A percentile compares a stretch with the other conserved stretches of the same genome.
These are phyloP conservation scores for Amauroascus verrucosus DNA, from an alignment of 2,329 filamentous ascomycete genomes.

Conservation along the genomic window DNA sequence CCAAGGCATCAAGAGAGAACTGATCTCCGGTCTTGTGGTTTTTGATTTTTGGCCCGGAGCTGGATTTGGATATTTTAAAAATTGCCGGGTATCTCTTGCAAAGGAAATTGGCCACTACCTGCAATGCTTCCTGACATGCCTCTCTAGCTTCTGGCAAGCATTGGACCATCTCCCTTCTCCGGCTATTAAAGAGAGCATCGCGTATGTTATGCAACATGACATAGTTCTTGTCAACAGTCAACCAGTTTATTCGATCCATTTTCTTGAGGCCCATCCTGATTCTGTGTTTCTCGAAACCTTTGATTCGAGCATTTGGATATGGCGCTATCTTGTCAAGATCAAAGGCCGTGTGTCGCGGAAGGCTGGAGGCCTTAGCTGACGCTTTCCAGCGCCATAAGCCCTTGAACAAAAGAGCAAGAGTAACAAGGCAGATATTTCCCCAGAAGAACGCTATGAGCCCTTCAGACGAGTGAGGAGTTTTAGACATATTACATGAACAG, in stretches of 20 bases:
- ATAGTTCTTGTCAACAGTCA: conserved; percentile 41
- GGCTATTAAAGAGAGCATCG: conserved; percentile 30
- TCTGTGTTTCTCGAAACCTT: conserved; percentile 31
- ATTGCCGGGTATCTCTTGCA: conserved; percentile 35
- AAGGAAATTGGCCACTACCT: conserved; percentile 39
- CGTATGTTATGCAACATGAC: conserved; percentile 37
- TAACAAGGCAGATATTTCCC: background rate
- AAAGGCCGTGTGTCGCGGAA: background rate
- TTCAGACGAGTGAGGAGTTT: background rate
- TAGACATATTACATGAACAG: background rate
- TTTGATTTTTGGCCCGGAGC: conserved; percentile 26
- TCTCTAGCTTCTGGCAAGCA: conserved; percentile 36
- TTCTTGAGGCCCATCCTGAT: conserved; percentile 42
- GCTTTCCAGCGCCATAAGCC: background rate
- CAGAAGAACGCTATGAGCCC: background rate
- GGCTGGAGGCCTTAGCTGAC: background rate
- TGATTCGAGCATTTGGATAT: conserved; percentile 32
- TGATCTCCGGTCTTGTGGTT: conserved; percentile 39
- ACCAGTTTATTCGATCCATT: conserved; percentile 40
- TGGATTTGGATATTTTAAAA: conserved; percentile 29
- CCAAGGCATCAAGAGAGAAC: conserved; percentile 31
- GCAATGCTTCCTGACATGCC: conserved; percentile 41
- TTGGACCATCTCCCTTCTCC: conserved; percentile 36
- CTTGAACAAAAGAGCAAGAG: background rate
- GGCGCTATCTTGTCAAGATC: conserved; percentile 29